Evolutionary conservation across 306 rosid species (phyloP).

Genomic region (Sicyos edulis): DNA sequence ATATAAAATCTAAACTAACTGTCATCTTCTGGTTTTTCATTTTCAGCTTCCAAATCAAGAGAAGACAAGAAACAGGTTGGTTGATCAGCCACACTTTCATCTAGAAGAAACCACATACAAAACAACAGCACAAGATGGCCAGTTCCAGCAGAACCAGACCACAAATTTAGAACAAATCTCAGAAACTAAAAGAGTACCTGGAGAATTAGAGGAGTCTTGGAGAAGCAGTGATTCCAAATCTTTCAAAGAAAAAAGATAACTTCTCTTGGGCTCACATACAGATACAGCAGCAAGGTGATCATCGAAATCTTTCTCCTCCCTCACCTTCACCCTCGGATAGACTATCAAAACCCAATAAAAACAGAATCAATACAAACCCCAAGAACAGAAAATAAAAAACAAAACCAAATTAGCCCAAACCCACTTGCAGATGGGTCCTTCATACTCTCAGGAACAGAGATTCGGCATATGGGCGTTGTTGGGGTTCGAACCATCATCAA

Average conservation of each 20-base stretch:
- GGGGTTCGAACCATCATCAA: conserved; percentile 15
- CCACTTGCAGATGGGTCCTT: conserved; percentile 16
- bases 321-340: conserved; percentile 26
- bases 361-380: conserved; percentile 5
- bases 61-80: neutral
- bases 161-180: neutral
- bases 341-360: conserved; percentile 12
- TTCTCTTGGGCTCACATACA: conserved; percentile 19
- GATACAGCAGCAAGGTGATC: conserved; percentile 25
- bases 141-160: conserved; percentile 17
- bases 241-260: conserved; percentile 20
- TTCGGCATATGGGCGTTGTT: conserved; percentile 6
- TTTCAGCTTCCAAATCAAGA: neutral
- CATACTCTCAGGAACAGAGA: conserved; percentile 9
- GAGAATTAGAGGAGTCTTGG: conserved; percentile 9
- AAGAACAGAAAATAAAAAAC: neutral
- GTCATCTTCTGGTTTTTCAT: neutral
- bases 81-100: neutral
- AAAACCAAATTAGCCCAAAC: conserved; percentile 1
- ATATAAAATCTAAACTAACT: neutral
- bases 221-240: conserved; percentile 23
- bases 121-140: neutral
- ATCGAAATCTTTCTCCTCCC: conserved; percentile 23
- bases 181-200: conserved; percentile 25
- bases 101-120: conserved; percentile 5